Evolutionary conservation across 805 yeast species (phyloP), one percentile per base, ranked within the genome.

Genomic region (Schwanniomyces sp.): DNA sequence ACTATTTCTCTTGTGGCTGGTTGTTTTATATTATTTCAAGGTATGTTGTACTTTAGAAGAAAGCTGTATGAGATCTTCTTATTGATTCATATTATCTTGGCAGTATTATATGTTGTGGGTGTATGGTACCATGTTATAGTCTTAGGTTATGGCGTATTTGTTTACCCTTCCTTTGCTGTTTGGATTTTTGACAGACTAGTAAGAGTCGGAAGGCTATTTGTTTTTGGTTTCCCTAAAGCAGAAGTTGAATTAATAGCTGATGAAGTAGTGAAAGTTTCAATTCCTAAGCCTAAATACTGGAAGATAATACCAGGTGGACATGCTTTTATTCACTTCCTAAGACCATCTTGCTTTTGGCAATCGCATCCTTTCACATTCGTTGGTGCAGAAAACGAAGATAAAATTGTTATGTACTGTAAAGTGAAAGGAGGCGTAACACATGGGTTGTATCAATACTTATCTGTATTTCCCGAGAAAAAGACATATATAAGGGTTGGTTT

Each of bases 121-220:
- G 74, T 79, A 45, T 86, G 82, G 79, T 67, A 70, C 34, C 96
- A 88, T 62, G 74, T 37, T 66, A 70, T 56, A 72, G 73, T 57
- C 45, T 71, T 34, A 59, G 70, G 52, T 68, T 74, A 14, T 54
- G 67, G 2, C 62, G 65, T 50, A 73, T 71, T 64, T 73, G 77
- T 76, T 76, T 74, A 56, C 67, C 76, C 9, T 78, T 74, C 56
- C 78, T 78, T 6, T 37, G 74, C 75, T 2, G 55, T 69, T 10
- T 72, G 77, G 77, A 57, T 53, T 0, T 58, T 69, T 40, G 75
- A 72, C 49, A 54, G 76, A 36, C 54, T 53, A 7, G 56, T 64
- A 0, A 55, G 76, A 47, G 8, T 68, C 10, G 50, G 30, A 0
- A 56, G 76, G 32, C 53, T 72, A 27, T 5, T 55, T 5, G 46